Percentiles rank a stretch among this genome's conserved stretches.
These are phyloP conservation scores for Telfairia occidentalis DNA, from an alignment of 331 rosid genomes.

Conservation along the genomic window DNA sequence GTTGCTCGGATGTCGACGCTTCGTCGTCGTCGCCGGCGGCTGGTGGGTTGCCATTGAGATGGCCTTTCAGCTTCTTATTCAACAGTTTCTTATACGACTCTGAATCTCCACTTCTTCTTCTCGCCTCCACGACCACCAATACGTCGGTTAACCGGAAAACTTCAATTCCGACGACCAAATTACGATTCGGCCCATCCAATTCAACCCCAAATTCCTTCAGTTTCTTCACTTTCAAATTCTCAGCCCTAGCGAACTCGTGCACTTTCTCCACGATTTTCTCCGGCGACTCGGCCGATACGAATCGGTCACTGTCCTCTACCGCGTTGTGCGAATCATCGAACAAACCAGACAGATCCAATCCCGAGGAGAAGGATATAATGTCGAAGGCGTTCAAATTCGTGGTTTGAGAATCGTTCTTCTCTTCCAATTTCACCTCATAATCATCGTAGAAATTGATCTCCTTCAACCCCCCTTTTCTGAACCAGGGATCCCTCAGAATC, in stretches of 20 bases:
- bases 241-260: slow-evolving; percentile 24
- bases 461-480: slow-evolving; percentile 30
- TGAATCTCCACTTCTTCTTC: slow-evolving; percentile 24
- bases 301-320: slow-evolving; percentile 24
- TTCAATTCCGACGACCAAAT: slow-evolving; percentile 26
- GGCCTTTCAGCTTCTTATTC: slow-evolving; percentile 39
- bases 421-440: slow-evolving; percentile 13
- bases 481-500: slow-evolving; percentile 52
- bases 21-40: not conserved
- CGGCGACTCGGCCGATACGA: slow-evolving; percentile 24
- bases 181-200: slow-evolving; percentile 37
- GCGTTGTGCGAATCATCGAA: slow-evolving; percentile 16
- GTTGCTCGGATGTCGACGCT: not conserved
- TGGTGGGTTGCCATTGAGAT: slow-evolving; percentile 12
- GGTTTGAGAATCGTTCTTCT: not conserved
- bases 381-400: slow-evolving; percentile 55
- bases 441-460: slow-evolving; percentile 27
- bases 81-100: slow-evolving; percentile 20
- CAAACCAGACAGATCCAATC: slow-evolving; percentile 50
- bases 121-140: slow-evolving; percentile 43
- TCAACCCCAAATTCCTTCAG: slow-evolving; percentile 42
- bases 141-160: slow-evolving; percentile 37
- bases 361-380: slow-evolving; percentile 45
- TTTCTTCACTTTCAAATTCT: slow-evolving; percentile 32
- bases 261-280: slow-evolving; percentile 31